phyloP scores from a whole-genome alignment of 805 yeast species.

The Kodamaea lidongshanica region DNA sequence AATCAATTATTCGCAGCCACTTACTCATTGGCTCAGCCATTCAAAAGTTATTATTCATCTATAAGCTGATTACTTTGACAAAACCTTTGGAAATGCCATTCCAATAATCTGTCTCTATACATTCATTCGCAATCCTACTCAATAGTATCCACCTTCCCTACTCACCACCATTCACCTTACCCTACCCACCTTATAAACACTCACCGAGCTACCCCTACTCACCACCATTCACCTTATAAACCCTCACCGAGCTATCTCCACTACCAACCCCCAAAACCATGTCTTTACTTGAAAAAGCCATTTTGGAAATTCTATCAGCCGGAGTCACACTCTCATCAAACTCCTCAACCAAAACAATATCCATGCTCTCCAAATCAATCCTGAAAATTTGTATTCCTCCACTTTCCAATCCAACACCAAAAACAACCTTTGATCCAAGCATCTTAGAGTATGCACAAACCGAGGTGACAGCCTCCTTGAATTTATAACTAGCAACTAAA shows the following conservation, averaged over 20 bases:
- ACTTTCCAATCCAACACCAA: conserved; percentile 66
- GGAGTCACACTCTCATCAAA: conserved; percentile 46
- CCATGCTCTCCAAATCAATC: conserved; percentile 25
- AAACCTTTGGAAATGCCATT: too few relatives aligned
- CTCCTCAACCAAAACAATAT: conserved; percentile 16
- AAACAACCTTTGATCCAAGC: conserved; percentile 21
- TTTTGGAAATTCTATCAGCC: conserved; percentile 52
- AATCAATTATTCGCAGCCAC: too few relatives aligned
- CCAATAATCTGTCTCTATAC: too few relatives aligned
- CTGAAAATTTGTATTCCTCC: conserved; percentile 51
- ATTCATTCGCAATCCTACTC: too few relatives aligned
- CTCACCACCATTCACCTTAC: too few relatives aligned
- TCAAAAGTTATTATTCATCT: too few relatives aligned
- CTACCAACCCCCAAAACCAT: conserved; percentile 55
- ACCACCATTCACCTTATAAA: conserved; percentile 28
- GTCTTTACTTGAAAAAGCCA: conserved; percentile 46
- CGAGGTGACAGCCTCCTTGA: conserved; percentile 60
- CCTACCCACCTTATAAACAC: too few relatives aligned
- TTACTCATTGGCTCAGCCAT: too few relatives aligned
- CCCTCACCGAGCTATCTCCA: conserved; percentile 56
- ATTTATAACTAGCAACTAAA: conserved; percentile 28
- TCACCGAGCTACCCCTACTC: too few relatives aligned
- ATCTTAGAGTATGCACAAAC: conserved; percentile 41
- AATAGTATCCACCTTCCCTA: too few relatives aligned
- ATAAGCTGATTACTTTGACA: too few relatives aligned